These are phyloP conservation scores for Gliomastix tumulicola DNA, from an alignment of 2,329 filamentous ascomycete genomes.

Conservation along the genomic window DNA sequence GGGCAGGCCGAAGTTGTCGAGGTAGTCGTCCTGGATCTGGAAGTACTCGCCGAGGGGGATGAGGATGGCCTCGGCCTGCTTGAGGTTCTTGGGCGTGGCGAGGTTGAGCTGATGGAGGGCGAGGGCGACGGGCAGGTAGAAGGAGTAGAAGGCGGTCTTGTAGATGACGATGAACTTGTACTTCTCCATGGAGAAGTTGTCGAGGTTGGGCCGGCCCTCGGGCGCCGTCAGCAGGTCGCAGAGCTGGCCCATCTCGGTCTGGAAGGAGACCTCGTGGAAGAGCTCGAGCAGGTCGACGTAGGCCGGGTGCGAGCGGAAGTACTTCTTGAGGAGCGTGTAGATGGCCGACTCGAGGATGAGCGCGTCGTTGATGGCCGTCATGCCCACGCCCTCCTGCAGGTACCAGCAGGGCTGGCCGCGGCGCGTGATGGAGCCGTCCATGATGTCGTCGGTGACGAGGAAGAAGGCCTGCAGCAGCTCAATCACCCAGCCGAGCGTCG, in stretches of 20 bases:
- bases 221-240: conserved; percentile 94
- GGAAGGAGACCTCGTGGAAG: conserved; percentile 89
- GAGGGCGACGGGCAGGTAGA: conserved; percentile 93
- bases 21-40: conserved; percentile 97
- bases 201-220: conserved; percentile 62
- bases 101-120: conserved; percentile 80
- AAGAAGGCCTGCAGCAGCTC: conserved; percentile 99
- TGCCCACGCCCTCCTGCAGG: conserved; percentile 78
- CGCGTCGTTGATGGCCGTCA: conserved; percentile 96
- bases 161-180: conserved; percentile 98
- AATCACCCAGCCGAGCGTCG: conserved; percentile 92
- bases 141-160: conserved; percentile 99
- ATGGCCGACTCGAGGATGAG: conserved; percentile 92
- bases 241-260: conserved; percentile 92
- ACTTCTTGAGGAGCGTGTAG: conserved; percentile 87
- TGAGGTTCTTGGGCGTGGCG: conserved; percentile 81
- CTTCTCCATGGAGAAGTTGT: conserved; percentile 94
- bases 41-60: conserved; percentile 99
- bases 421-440: conserved; percentile 93
- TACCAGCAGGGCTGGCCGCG: conserved; percentile 97
- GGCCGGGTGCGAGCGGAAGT: conserved; percentile 78
- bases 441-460: conserved; percentile 97
- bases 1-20: conserved; percentile 94
- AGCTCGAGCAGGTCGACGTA: conserved; percentile 92
- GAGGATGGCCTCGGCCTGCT: conserved; percentile 83